Base-by-base conservation (phyloP, 768 basidiomycete genomes). In the Suillus alpinus region DNA sequence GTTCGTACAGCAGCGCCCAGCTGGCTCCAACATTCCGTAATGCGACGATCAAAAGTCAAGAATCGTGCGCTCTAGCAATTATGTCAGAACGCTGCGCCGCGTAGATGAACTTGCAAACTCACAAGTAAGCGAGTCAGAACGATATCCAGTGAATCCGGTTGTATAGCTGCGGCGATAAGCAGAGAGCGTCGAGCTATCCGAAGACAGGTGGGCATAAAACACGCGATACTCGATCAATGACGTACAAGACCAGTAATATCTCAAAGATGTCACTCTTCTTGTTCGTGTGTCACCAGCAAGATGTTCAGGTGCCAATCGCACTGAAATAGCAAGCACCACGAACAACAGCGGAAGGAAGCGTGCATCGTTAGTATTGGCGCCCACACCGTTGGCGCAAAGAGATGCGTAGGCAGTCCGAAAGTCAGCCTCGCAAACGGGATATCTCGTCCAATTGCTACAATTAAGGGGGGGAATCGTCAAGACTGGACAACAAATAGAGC, bases 241-340 rank as follows among this genome's bases (percentile, higher is more conserved):
- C 94, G 75, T 70, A 95, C 94, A 95, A 58, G 90, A 92, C 95
- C 95, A 98, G 70, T 97, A 96, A 77, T 94, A 96, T 62, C 94
- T 84, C 56, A 94, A 76, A 40, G 93, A 94, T 8, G 90, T 93
- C 31, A 94, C 78, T 68, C 91, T 82, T 57, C 91, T 80, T 47
- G 79, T 85, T 50, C 87, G 83, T 59, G 88, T 84, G 72, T 94
- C 91, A 1, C 93, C 94, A 36, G 81, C 90, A 66, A 96, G 85
- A 60, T 84, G 80, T 67, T 94, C 93, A 4, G 95, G 94, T 3
- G 94, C 92, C 29, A 96, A 78, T 63, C 94, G 79, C 14, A 89
- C 91, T 16, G 94, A 83, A 51, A 94, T 92, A 13, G 95, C 94
- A 40, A 98, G 80, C 1, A 96, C 91, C 46, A 95, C 94, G 70